Conservation (phyloP, 208 protist genomes). For the Trypanosoma rangeli region DNA sequence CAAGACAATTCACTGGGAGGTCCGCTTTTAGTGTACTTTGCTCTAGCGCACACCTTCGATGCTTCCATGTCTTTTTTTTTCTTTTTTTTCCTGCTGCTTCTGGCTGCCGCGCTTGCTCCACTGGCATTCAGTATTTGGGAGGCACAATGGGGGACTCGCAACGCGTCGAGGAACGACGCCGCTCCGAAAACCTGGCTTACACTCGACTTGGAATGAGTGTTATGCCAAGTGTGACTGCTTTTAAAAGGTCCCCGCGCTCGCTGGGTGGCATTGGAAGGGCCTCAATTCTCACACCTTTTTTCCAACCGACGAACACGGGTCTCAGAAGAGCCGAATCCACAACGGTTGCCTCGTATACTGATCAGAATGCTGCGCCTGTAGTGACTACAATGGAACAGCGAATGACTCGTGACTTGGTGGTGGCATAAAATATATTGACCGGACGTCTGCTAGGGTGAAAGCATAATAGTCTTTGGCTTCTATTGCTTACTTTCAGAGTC, state of each 20-base stretch:
- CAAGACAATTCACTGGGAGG: conserved; percentile 3
- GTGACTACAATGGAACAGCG: background rate
- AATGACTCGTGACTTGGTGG: background rate
- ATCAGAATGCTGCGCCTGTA: too few species aligned
- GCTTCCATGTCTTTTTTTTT: conserved; percentile 25
- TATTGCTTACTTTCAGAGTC: conserved; percentile 3
- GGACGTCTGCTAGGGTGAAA: background rate
- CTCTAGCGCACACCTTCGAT: conserved; percentile 24
- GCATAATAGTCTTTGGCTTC: background rate
- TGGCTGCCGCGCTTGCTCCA: conserved; percentile 41
- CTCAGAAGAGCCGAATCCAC: background rate
- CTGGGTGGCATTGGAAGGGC: background rate
- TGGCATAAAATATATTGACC: background rate
- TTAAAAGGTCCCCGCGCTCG: background rate
- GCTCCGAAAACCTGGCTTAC: background rate
- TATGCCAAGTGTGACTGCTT: background rate
- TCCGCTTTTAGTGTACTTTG: conserved; percentile 20
- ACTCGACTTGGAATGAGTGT: background rate
- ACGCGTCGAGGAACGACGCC: background rate
- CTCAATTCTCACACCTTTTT: background rate
- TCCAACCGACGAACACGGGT: background rate
- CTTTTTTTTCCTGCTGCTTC: conserved; percentile 41
- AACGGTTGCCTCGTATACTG: background rate
- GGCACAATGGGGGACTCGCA: conserved; percentile 27
- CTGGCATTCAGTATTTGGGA: conserved; percentile 40